phyloP scores from a whole-genome alignment of 192 early-diverging fungal genomes.

The Phycomyces nitens region DNA sequence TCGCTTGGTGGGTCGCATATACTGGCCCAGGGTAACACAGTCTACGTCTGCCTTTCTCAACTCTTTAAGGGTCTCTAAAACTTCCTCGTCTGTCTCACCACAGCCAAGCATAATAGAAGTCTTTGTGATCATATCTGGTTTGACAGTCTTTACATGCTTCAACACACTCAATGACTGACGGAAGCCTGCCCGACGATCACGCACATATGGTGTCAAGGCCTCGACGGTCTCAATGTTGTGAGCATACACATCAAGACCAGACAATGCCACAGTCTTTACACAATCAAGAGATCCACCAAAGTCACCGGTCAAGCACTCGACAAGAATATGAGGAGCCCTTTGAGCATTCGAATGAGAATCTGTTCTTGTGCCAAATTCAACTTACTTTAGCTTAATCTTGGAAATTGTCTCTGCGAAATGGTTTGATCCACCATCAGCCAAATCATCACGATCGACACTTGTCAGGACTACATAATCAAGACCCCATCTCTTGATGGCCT shows the following conservation, averaged over 20 bases:
- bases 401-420: slow-evolving; percentile 93
- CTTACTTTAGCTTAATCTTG: slow-evolving; percentile 82
- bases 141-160: slow-evolving; percentile 78
- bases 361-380: too few species aligned
- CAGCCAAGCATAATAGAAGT: slow-evolving; percentile 97
- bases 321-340: slow-evolving; percentile 86
- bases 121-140: slow-evolving; percentile 86
- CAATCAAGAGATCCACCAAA: slow-evolving; percentile 75
- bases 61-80: slow-evolving; percentile 81
- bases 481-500: slow-evolving; percentile 92
- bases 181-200: slow-evolving; percentile 90
- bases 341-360: slow-evolving; percentile 1
- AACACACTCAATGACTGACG: slow-evolving; percentile 87
- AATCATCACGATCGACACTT: slow-evolving; percentile 96
- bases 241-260: slow-evolving; percentile 95
- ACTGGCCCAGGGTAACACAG: slow-evolving; percentile 96
- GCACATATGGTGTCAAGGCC: slow-evolving; percentile 80
- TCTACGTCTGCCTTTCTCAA: slow-evolving; percentile 82
- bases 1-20: slow-evolving; percentile 98
- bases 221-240: slow-evolving; percentile 99
- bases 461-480: slow-evolving; percentile 96
- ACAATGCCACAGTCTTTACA: slow-evolving; percentile 80
- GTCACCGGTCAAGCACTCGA: slow-evolving; percentile 96
- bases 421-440: slow-evolving; percentile 84
- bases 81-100: slow-evolving; percentile 94